Evolutionary conservation across 2,329 filamentous ascomycete genomes (phyloP), one percentile per base, ranked within the genome.

Genomic region (Aspergillus pseudoterreus): DNA sequence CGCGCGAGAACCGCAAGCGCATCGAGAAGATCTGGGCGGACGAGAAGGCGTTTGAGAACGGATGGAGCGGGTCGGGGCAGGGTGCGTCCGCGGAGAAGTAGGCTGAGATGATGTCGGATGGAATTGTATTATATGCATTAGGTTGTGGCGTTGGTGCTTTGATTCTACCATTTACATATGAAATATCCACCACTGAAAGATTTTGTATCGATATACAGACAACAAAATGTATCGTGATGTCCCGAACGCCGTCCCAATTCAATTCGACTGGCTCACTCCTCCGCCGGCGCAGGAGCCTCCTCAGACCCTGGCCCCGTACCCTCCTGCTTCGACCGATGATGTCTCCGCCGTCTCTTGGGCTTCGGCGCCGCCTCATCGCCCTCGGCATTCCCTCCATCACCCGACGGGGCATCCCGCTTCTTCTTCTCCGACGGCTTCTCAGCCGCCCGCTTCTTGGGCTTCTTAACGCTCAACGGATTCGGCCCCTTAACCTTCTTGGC

Each of bases 1-100:
- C 90, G 56, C 82, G 82, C 71, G 74, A 81, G 71, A 86, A 92
- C 78, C 79, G 87, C 68, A 81, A 86, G 59, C 82, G 84, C 68
- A 84, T 96, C 61, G 83, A 90, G 75, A 82, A 84, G 68, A 82
- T 82, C 60, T 97, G 87, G 89, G 82, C 82, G 45, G 88, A 92
- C 55, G 70, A 72, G 61, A 66, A 66, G 46, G 60, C 57, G 19
- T 44, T 62, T n/a, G 61, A 61, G 47, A 46, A 55, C 44, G 56
- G 56, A 8, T 43, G 36, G 30, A 32, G 19, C 19, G 38, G 42
- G 27, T 45, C 43, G n/a, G n/a, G 32, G n/a, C 15, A 41, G 41
- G 52, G 36, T 14, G 45, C 36, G 14, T 19, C 19, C 19, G 47
- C 15, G 41, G 49, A 55, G 44, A 17, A 49, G 9, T 52, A 21